phyloP scores from a whole-genome alignment of 2,329 filamentous ascomycete species.

The Cercospora canescens region DNA sequence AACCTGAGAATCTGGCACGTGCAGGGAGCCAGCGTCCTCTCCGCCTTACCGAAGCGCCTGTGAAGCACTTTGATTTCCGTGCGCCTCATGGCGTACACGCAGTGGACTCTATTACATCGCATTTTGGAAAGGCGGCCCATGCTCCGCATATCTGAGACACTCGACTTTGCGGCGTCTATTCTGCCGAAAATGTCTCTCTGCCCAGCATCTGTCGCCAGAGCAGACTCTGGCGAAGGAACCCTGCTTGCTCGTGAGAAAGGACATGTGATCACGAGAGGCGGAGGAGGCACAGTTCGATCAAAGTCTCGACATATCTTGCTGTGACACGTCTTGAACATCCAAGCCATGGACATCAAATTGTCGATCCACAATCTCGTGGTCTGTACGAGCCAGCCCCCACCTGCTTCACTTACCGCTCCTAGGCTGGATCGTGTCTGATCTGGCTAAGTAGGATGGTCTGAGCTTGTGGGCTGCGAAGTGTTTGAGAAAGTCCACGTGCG shows the following conservation, averaged over 20 bases:
- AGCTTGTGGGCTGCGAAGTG: neutral
- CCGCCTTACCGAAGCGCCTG: conserved; percentile 12
- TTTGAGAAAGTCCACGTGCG: neutral
- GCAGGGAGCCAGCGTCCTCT: conserved; percentile 3
- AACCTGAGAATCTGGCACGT: no score
- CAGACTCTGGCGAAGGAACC: neutral
- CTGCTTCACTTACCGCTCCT: neutral
- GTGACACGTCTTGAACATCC: neutral
- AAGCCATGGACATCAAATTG: neutral
- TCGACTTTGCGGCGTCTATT: neutral
- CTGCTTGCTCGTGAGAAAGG: neutral
- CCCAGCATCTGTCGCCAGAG: neutral
- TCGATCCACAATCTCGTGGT: neutral
- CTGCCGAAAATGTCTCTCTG: neutral
- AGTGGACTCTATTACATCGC: conserved; percentile 17
- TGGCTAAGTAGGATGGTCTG: neutral
- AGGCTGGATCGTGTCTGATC: neutral
- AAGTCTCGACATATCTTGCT: neutral
- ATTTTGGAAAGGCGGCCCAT: conserved; percentile 1
- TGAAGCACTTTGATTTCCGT: conserved; percentile 6
- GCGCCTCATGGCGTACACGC: conserved; percentile 9
- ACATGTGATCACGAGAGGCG: neutral
- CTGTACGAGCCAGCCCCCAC: neutral
- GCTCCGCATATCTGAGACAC: neutral
- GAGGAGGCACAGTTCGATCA: neutral